These are phyloP conservation scores for Cyanophora paradoxa DNA, from an alignment of 78 protist genomes.

Conservation along the genomic window DNA sequence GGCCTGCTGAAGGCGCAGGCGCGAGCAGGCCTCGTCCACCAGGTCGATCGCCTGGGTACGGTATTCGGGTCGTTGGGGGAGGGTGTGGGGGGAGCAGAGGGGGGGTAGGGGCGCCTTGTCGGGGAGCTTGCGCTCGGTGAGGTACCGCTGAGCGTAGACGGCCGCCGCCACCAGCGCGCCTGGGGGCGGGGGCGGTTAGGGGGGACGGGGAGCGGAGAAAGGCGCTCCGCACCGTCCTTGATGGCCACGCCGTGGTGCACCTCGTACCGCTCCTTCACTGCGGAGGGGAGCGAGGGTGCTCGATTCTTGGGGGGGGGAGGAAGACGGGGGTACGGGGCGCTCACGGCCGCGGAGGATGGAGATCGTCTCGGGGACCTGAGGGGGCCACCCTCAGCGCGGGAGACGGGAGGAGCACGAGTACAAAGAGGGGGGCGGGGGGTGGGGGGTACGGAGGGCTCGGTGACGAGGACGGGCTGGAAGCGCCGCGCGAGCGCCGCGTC, in stretches of 20 bases:
- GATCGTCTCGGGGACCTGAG: slow-evolving; percentile 72
- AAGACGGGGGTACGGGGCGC: slow-evolving; percentile 43
- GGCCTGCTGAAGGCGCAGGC: slow-evolving; percentile 47
- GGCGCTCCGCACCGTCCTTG: slow-evolving; percentile 82
- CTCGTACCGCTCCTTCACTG: slow-evolving; percentile 17
- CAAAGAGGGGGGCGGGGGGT: too few species aligned
- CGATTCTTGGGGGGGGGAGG: too few species aligned
- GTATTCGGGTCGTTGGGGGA: too few species aligned
- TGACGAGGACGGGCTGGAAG: slow-evolving; percentile 89
- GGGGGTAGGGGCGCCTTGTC: too few species aligned
- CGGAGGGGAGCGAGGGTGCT: slow-evolving; percentile 26
- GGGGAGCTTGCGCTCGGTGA: slow-evolving; percentile 90
- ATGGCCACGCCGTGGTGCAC: slow-evolving; percentile 50
- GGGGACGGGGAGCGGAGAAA: too few species aligned
- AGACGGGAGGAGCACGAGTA: background rate
- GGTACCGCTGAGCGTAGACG: slow-evolving; percentile 80
- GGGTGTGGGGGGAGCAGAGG: too few species aligned
- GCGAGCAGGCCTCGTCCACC: slow-evolving; percentile 92
- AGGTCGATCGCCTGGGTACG: slow-evolving; percentile 99
- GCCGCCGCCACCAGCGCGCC: slow-evolving; percentile 94
- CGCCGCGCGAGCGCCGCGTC: slow-evolving; percentile 98
- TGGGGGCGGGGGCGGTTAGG: too few species aligned
- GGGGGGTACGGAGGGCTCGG: slow-evolving; percentile 77
- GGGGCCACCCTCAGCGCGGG: too few species aligned
- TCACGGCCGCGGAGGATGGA: slow-evolving; percentile 91